Base-by-base conservation (phyloP, 345 rosid genomes). In the Citrus hindsii region DNA sequence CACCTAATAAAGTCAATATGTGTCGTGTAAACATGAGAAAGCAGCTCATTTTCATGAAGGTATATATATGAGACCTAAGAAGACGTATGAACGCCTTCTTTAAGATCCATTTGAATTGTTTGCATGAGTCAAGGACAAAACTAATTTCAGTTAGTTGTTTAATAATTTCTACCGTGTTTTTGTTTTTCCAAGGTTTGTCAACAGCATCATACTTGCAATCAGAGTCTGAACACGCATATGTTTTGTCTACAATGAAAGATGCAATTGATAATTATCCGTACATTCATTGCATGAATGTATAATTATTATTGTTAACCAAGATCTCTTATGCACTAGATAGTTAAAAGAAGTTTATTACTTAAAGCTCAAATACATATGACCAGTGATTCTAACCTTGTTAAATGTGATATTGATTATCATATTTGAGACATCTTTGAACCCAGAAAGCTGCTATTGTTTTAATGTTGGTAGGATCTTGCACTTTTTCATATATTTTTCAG, bases 51-150 rank as follows among this genome's bases (percentile, higher is more conserved):
- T 76, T 71, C 73, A 56, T 71, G 25, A 76, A n/a, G 9, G 37
- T 4, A 32, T 71, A 48, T 5, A 46, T 13, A 46, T 3, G 14
- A 42, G 80, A 76, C 80, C 80, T 80, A 71, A 66, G 58, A 72
- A 30, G 56, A 55, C 33, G 66, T 28, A 67, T 61, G 21, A 35
- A 65, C 9, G 10, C 27, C 14, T 64, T 75, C 24, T 42, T 74
- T 74, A 62, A 62, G 46, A n/a, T 42, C 10, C 46, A 24, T 74
- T 27, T 74, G 6, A 24, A 32, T 64, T 51, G 37, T 55, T 76
- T 46, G 51, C 51, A 46, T 46, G 51, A 46, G 18, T 46, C 4
- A 46, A 10, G 51, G 51, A 46, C 51, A 46, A 1, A 13, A 12
- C 51, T 46, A 46, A 80, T 51, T 61, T 46, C 19, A 25, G 27